Evolutionary conservation across 805 yeast species (phyloP), one percentile per base, ranked within the genome.

Genomic region (Spathaspora sp.): DNA sequence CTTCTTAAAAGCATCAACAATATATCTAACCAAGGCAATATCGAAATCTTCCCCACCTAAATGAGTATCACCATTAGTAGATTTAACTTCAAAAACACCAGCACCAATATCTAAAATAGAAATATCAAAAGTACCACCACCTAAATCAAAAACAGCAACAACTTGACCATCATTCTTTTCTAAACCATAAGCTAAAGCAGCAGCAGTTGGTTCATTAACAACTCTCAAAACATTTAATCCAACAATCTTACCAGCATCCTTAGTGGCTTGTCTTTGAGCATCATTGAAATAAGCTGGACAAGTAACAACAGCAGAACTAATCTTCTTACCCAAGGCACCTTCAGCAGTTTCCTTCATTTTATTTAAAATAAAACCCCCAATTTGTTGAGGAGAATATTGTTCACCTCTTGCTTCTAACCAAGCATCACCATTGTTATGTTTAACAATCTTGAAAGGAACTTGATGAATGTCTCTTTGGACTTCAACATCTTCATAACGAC

Each of bases 321-420:
- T 93, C 44, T 85, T 66, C 81, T 89, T 90, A 75, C 96, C 94
- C 62, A 90, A 78, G 79, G 87, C 86, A 57, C 89, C 85, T 76
- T 90, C 97, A 59, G 97, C 97, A 60, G 97, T 92, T 80, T 92
- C 97, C 85, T 91, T 92, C 97, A 91, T 92, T 82, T 91, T 92
- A 84, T 89, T 89, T 67, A 91, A 82, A 58, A 91, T 69, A 66
- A 91, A 89, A 51, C 97, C 97, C 66, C 97, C 97, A 62, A 91
- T 88, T 75, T 91, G 97, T 53, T 96, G 92, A 50, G 97, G 97
- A 48, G 97, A 91, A 80, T 91, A 92, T 57, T 78, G 75, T 70
- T 87, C 82, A 61, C 93, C 96, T 62, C 90, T 82, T 56, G 96
- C 91, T 78, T 89, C 90, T 52, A 91, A 83, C 97, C 97, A 91